phyloP scores from a whole-genome alignment of 345 rosid genomes.

The Sisymbrium altissimum region DNA sequence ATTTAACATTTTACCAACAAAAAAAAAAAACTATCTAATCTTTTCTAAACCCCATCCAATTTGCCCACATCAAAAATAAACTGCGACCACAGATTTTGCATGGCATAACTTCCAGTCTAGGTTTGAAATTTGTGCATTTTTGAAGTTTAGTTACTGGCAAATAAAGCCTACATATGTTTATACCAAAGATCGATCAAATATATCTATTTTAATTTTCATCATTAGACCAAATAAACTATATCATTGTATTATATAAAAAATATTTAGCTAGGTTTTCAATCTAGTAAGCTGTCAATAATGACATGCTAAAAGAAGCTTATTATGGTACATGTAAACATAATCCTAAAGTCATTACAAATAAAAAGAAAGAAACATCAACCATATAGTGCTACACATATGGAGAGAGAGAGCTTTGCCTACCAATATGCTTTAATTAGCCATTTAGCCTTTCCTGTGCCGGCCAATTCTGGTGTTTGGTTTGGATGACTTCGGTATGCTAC shows the following conservation, averaged over 20 bases:
- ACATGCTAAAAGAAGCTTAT: not conserved
- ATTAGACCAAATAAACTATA: not conserved
- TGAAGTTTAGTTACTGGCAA: not conserved
- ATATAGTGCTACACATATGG: not conserved
- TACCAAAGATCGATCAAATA: not conserved
- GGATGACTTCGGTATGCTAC: slow-evolving; percentile 12
- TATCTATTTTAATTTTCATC: not conserved
- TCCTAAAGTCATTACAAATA: not conserved
- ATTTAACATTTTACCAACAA: too few species aligned
- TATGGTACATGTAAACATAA: slow-evolving; percentile 1
- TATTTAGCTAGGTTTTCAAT: not conserved
- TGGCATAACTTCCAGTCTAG: not conserved
- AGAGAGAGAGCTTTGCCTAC: slow-evolving; percentile 8
- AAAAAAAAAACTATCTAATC: not conserved
- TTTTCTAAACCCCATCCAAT: not conserved
- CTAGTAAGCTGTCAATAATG: not conserved
- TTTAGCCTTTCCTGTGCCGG: slow-evolving; percentile 19
- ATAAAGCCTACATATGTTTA: not conserved
- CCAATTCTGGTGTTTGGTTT: slow-evolving; percentile 29
- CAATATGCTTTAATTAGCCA: slow-evolving; percentile 10
- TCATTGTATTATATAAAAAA: not conserved
- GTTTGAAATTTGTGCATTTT: not conserved
- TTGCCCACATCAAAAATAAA: not conserved
- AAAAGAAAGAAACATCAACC: not conserved
- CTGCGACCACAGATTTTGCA: not conserved